Evolutionary conservation across 2,329 filamentous ascomycete genomes (phyloP).

Genomic region (Metarhizium brunneum): DNA sequence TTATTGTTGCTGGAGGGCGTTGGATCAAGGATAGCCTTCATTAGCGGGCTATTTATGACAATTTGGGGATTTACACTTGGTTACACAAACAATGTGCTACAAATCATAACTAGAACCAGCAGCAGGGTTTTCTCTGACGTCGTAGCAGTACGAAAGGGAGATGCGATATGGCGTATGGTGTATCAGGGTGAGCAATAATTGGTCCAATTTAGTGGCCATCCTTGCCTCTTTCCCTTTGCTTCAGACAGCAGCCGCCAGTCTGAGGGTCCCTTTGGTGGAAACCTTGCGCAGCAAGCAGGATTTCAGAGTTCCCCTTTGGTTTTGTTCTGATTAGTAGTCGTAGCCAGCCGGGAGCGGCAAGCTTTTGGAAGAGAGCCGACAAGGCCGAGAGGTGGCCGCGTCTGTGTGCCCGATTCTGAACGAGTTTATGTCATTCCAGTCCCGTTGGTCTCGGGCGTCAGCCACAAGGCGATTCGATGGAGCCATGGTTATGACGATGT

Average conservation of each 20-base stretch:
- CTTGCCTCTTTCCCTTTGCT: neutral
- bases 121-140: slow-evolving; percentile 7
- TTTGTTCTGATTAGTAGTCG: neutral
- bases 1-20: neutral
- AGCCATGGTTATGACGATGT: neutral
- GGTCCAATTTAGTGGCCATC: neutral
- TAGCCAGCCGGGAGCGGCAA: neutral
- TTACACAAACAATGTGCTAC: neutral
- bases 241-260: neutral
- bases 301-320: neutral
- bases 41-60: neutral
- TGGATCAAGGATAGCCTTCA: neutral
- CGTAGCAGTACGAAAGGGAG: neutral
- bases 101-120: neutral
- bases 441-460: too few species aligned
- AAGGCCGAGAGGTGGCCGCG: too few species aligned
- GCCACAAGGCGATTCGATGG: too few species aligned
- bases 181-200: neutral
- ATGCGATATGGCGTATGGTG: neutral
- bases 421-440: too few species aligned
- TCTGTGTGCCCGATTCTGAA: too few species aligned
- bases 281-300: neutral
- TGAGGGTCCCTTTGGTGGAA: neutral
- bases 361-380: neutral
- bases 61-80: neutral